Conservation (phyloP, 129 eudicot genomes). For the Lonicera japonica region DNA sequence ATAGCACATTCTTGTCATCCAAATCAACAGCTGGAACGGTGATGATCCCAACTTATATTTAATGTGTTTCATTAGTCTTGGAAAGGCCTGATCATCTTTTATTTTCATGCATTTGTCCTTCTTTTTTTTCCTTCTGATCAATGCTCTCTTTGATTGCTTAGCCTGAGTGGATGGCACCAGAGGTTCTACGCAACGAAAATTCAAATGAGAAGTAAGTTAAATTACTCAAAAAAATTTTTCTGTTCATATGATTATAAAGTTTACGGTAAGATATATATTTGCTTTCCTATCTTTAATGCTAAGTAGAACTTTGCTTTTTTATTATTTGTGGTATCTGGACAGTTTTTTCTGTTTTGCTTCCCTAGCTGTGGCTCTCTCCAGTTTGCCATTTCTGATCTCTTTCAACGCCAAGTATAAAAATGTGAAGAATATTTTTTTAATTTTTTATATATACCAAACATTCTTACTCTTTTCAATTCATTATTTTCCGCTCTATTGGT, state of each 20-base stretch:
- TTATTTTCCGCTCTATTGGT: no score
- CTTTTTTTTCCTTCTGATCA: conserved; percentile 1
- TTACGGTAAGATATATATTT: no score
- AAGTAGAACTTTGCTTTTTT: neutral
- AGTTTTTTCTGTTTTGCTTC: no score
- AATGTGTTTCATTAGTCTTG: neutral
- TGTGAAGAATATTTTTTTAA: no score
- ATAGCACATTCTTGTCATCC: conserved; percentile 93
- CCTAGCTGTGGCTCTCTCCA: no score
- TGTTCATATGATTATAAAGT: neutral
- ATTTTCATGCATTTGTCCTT: neutral
- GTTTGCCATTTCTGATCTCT: no score
- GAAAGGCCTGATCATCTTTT: neutral
- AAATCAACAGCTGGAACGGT: conserved; percentile 99
- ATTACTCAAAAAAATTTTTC: neutral
- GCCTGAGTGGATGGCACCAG: conserved; percentile 99
- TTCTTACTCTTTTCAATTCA: no score
- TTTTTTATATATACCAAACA: no score
- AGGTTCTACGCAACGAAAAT: conserved; percentile 89
- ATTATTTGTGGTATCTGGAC: neutral
- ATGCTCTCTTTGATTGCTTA: conserved; percentile 25
- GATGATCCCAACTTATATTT: conserved; percentile 25
- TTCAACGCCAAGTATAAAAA: no score
- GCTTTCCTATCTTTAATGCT: neutral
- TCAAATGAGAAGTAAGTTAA: conserved; percentile 88